phyloP scores from a whole-genome alignment of 1,284 basidiomycete species.

The Porogramme epimiltina region DNA sequence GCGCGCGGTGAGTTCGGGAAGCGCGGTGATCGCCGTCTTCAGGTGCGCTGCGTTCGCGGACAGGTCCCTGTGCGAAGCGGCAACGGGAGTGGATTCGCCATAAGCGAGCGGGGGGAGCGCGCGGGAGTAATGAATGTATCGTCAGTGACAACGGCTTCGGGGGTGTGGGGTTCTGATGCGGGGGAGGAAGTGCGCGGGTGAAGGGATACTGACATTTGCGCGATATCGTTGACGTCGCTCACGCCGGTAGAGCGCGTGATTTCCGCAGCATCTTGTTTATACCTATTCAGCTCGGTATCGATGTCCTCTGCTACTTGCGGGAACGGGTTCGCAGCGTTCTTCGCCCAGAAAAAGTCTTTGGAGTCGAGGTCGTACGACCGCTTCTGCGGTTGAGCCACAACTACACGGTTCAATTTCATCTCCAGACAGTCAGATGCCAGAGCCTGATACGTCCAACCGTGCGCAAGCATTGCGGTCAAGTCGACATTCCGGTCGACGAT shows the following conservation, averaged over 20 bases:
- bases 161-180: neutral
- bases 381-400: conserved; percentile 75
- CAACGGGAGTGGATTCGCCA: no score
- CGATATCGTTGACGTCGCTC: conserved; percentile 93
- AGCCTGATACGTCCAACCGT: conserved; percentile 99
- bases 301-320: conserved; percentile 99
- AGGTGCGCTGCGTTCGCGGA: conserved; percentile 93
- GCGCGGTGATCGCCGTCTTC: conserved; percentile 96
- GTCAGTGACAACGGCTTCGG: neutral
- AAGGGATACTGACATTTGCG: conserved; percentile 73
- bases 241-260: conserved; percentile 96
- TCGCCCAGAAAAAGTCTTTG: conserved; percentile 99
- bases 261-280: conserved; percentile 97
- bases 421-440: conserved; percentile 97
- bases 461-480: conserved; percentile 91
- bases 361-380: conserved; percentile 95
- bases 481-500: conserved; percentile 96
- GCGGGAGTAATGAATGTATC: neutral
- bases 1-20: conserved; percentile 96
- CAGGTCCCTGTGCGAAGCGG: conserved; percentile 85
- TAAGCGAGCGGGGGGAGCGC: no score
- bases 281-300: conserved; percentile 89
- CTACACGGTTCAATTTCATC: conserved; percentile 95
- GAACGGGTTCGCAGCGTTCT: conserved; percentile 95
- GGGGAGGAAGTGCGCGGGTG: neutral